Percentiles rank a stretch among this genome's conserved stretches.
Conservation (phyloP, 2,329 filamentous ascomycete species). For the Trichoderma asperellum region DNA sequence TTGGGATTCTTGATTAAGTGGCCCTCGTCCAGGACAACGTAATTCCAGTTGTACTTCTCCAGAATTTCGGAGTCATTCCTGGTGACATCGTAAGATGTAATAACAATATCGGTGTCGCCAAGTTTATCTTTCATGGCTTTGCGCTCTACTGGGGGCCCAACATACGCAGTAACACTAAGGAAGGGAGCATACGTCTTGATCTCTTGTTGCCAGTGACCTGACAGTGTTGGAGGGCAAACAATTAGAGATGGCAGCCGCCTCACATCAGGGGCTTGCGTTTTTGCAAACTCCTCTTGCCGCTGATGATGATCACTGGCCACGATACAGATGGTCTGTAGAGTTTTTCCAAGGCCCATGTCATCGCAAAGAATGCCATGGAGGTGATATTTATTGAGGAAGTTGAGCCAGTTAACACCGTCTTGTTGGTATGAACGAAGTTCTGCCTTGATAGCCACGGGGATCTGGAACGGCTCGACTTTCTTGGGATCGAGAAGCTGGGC, state of each 20-base stretch:
- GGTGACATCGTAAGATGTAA: conserved; percentile 98
- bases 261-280: conserved; percentile 76
- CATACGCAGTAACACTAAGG: conserved; percentile 85
- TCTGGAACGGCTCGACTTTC: conserved; percentile 91
- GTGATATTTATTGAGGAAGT: conserved; percentile 97
- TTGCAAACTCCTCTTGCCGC: conserved; percentile 85
- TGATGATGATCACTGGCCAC: conserved; percentile 97
- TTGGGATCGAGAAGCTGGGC: conserved; percentile 94
- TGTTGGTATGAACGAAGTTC: conserved; percentile 96
- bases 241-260: conserved; percentile 87
- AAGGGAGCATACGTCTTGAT: conserved; percentile 96
- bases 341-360: conserved; percentile 99
- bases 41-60: conserved; percentile 88
- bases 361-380: conserved; percentile 98
- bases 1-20: conserved; percentile 99
- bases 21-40: conserved; percentile 94
- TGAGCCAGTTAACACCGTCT: conserved; percentile 97
- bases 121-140: conserved; percentile 70
- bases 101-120: conserved; percentile 82
- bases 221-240: conserved; percentile 92
- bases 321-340: conserved; percentile 94
- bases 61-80: conserved; percentile 91
- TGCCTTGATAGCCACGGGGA: conserved; percentile 96
- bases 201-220: conserved; percentile 98
- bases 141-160: conserved; percentile 83